Evolutionary conservation across 441 rosid species (phyloP), one percentile per base, ranked within the genome.

Genomic region (Populus hybrid): DNA sequence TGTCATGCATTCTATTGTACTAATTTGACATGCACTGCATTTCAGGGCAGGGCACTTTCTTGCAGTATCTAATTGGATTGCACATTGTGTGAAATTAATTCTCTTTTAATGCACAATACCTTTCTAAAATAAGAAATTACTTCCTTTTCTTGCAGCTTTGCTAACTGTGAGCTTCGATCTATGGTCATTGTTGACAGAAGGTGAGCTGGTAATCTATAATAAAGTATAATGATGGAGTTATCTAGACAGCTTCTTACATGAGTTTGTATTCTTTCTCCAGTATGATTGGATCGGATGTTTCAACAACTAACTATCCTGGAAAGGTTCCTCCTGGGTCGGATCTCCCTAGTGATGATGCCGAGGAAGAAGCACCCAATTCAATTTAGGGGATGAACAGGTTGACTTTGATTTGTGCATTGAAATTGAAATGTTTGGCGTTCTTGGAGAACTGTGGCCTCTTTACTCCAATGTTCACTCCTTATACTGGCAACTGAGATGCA

Each of bases 151-250:
- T 77, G 80, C 95, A 95, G 99, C 86, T 95, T 91, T 85, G 88
- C 95, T 10, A 95, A 94, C 73, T 95, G 98, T 12, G 98, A 95
- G 88, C 96, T 93, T 53, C 96, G 98, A 50, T 93, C 99, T 67
- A 86, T 92, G 97, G 88, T 93, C 84, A 90, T 95, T 35, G 90
- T 89, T 1, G 97, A 95, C 81, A 90, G 82, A 85, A 85, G 93
- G 99, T 89, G 77, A 82, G 82, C 40, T 80, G 70, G 23, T 69
- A 32, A 35, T 63, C 50, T 35, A 67, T 50, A 34, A 70, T 40
- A 16, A 77, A 64, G 16, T 12, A 23, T 42, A 46, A 0, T 10
- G 3, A 26, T 2, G 50, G 20, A 70, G 20, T 67, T 72, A 4
- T 66, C 38, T 59, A 12, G 68, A 77, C 18, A 5, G 11, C 34